Conservation (phyloP, 2,329 filamentous ascomycete species). For the Hypoxylon sp. region DNA sequence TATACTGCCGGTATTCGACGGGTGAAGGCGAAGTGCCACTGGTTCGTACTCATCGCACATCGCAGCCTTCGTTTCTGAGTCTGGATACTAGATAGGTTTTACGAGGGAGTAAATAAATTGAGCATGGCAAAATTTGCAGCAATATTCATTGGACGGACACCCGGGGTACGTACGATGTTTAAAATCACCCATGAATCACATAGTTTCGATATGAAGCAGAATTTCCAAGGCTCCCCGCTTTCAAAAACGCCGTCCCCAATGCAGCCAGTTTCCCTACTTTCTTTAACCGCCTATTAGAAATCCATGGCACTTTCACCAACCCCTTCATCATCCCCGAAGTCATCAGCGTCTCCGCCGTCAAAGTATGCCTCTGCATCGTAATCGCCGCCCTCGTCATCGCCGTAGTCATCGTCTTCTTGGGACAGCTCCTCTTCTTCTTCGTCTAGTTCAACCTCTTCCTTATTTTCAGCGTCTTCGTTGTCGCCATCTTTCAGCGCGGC, state of each 20-base stretch:
- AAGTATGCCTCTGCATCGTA: conserved; percentile 75
- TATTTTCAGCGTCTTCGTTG: conserved; percentile 55
- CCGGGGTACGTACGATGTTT: conserved; percentile 1
- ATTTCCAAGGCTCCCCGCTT: neutral
- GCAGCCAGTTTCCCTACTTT: conserved; percentile 12
- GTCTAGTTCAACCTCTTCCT: conserved; percentile 56
- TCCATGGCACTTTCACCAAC: conserved; percentile 56
- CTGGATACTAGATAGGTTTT: neutral
- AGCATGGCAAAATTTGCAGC: neutral
- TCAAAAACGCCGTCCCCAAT: conserved; percentile 36
- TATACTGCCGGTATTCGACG: too few species aligned
- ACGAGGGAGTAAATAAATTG: too few species aligned
- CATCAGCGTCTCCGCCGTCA: conserved; percentile 69
- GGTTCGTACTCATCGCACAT: too few species aligned
- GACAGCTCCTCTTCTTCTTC: conserved; percentile 62
- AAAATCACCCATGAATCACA: neutral
- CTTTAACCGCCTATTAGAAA: conserved; percentile 28
- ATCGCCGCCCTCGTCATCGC: conserved; percentile 71
- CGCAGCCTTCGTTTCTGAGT: neutral
- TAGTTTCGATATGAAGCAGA: neutral
- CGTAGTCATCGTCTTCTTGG: conserved; percentile 64
- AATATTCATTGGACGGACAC: neutral
- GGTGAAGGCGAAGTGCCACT: too few species aligned
- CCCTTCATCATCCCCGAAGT: conserved; percentile 66
- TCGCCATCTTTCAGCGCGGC: conserved; percentile 52